Percentiles rank a stretch among this genome's conserved stretches.
phyloP scores from a whole-genome alignment of 106 monocot genomes.

The Dioscorea dumetorum region DNA sequence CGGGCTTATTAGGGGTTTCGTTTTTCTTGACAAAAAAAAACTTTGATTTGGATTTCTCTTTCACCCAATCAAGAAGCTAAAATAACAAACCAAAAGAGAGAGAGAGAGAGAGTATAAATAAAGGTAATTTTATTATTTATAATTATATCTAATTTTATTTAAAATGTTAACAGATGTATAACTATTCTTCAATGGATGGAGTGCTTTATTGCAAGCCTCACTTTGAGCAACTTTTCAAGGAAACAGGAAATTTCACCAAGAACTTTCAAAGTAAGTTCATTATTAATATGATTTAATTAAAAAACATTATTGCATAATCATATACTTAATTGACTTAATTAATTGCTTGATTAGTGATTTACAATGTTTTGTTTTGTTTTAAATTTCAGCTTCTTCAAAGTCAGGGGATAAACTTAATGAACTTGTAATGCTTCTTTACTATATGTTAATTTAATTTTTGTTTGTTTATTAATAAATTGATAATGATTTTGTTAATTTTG shows the following conservation, averaged over 20 bases:
- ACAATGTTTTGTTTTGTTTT: background rate
- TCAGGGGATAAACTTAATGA: background rate
- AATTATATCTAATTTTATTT: too few species aligned
- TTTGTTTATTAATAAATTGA: background rate
- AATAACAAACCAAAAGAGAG: too few species aligned
- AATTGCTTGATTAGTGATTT: too few species aligned
- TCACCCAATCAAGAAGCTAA: too few species aligned
- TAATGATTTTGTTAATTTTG: too few species aligned
- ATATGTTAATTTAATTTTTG: too few species aligned
- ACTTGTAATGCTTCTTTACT: background rate
- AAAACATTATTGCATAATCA: background rate
- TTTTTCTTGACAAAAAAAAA: too few species aligned
- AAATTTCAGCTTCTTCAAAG: conserved; percentile 1
- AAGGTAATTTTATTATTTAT: too few species aligned
- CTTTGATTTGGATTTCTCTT: background rate
- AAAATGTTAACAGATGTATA: conserved; percentile 37
- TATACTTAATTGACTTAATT: background rate
- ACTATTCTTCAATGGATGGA: conserved; percentile 74
- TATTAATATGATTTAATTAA: too few species aligned
- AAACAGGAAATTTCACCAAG: conserved; percentile 64
- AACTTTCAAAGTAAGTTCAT: conserved; percentile 48
- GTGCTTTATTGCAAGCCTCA: conserved; percentile 79
- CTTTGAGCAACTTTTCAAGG: conserved; percentile 86
- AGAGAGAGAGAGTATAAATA: too few species aligned
- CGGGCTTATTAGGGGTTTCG: too few species aligned